These are phyloP conservation scores for Grosmannia huntii DNA, from an alignment of 2,329 filamentous ascomycete species.

Conservation along the genomic window DNA sequence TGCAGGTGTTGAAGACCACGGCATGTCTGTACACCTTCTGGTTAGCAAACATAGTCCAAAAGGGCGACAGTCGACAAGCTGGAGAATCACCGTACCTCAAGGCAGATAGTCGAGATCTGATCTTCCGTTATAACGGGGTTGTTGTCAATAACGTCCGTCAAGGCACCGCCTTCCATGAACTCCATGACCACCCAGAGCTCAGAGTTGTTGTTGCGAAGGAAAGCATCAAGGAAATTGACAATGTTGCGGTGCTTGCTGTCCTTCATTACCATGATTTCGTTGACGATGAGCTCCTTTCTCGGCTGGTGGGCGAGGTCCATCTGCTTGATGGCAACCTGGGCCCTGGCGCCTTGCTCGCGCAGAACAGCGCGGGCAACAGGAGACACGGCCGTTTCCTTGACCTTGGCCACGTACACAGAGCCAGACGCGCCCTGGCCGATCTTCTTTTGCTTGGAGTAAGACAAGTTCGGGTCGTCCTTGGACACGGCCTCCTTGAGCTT, in stretches of 20 bases:
- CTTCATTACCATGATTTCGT: slow-evolving; percentile 99
- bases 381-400: slow-evolving; percentile 82
- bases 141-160: slow-evolving; percentile 98
- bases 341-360: slow-evolving; percentile 64
- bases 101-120: slow-evolving; percentile 94
- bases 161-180: slow-evolving; percentile 95
- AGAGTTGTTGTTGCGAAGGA: slow-evolving; percentile 83
- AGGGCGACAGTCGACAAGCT: background rate
- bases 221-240: slow-evolving; percentile 96
- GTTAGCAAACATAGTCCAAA: background rate
- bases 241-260: slow-evolving; percentile 97
- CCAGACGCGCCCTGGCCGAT: slow-evolving; percentile 97
- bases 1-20: slow-evolving; percentile 89
- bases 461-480: slow-evolving; percentile 85
- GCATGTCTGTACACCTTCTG: slow-evolving; percentile 57
- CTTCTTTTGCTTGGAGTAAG: slow-evolving; percentile 99
- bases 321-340: slow-evolving; percentile 96
- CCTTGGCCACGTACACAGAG: slow-evolving; percentile 93
- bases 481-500: slow-evolving; percentile 90
- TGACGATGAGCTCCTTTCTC: slow-evolving; percentile 94
- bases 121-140: slow-evolving; percentile 89
- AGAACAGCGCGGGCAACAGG: slow-evolving; percentile 64
- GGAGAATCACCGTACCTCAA: slow-evolving; percentile 54
- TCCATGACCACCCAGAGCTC: slow-evolving; percentile 99
- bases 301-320: slow-evolving; percentile 98